phyloP scores from a whole-genome alignment of 2,329 filamentous ascomycete species.

The Diaporthe citrichinensis region DNA sequence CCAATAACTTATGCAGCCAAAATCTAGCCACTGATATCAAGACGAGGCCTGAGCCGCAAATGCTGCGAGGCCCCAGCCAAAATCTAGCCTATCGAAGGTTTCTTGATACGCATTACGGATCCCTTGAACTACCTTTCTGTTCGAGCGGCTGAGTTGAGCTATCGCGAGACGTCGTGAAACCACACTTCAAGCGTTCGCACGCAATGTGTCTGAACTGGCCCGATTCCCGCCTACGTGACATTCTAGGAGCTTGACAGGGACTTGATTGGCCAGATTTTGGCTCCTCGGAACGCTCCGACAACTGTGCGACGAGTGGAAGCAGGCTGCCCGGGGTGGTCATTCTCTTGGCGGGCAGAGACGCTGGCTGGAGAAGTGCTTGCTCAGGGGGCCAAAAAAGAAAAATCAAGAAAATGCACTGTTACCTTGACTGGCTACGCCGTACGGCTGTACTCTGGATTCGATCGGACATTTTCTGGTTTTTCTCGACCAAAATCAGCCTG shows the following conservation, averaged over 20 bases:
- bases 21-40: slow-evolving; percentile 11
- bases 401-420: no score
- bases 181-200: not conserved
- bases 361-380: no score
- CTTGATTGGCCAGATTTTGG: slow-evolving; percentile 6
- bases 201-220: no score
- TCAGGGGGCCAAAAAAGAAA: no score
- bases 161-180: not conserved
- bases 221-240: not conserved
- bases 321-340: not conserved
- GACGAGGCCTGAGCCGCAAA: no score
- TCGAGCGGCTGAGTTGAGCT: not conserved
- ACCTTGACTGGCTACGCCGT: no score
- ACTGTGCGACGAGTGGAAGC: not conserved
- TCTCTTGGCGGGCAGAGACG: not conserved
- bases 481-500: not conserved
- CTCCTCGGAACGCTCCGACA: not conserved
- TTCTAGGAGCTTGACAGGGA: not conserved
- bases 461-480: slow-evolving; percentile 8
- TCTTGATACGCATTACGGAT: not conserved
- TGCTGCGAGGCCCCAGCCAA: not conserved
- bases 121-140: not conserved
- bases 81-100: not conserved
- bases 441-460: not conserved
- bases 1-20: not conserved